Percentiles rank a stretch among this genome's conserved stretches.
These are phyloP conservation scores for Colletotrichum destructivum DNA, from an alignment of 2,329 filamentous ascomycete genomes.

Conservation along the genomic window DNA sequence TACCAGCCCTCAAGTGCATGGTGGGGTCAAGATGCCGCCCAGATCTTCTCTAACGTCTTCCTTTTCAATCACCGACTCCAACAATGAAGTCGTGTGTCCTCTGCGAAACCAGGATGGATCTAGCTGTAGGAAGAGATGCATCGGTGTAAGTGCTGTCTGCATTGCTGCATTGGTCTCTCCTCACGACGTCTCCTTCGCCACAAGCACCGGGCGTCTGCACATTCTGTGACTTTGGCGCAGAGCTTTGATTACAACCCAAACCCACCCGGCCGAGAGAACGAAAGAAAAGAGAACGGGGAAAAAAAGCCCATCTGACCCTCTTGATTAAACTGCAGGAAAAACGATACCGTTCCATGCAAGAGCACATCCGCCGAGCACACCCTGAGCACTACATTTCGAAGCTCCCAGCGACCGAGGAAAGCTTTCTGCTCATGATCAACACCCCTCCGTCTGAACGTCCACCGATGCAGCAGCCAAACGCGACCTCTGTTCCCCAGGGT, in stretches of 20 bases:
- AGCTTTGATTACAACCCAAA: slow-evolving; percentile 33
- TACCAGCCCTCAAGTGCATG: slow-evolving; percentile 59
- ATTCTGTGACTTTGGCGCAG: slow-evolving; percentile 23
- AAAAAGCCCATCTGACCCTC: slow-evolving; percentile 45
- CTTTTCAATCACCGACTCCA: slow-evolving; percentile 92
- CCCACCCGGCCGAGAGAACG: slow-evolving; percentile 18
- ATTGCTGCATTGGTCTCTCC: slow-evolving; percentile 10
- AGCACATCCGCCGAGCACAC: slow-evolving; percentile 97
- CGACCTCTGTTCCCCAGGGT: slow-evolving; percentile 44
- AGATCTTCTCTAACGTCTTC: slow-evolving; percentile 89
- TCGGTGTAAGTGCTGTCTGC: slow-evolving; percentile 83
- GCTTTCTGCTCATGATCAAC: slow-evolving; percentile 96
- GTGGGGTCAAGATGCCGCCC: slow-evolving; percentile 86
- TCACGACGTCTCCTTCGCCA: slow-evolving; percentile 32
- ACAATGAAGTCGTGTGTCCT: slow-evolving; percentile 97
- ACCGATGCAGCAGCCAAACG: slow-evolving; percentile 52
- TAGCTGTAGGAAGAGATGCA: slow-evolving; percentile 96
- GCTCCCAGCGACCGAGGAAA: slow-evolving; percentile 97
- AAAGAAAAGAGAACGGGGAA: slow-evolving; percentile 7
- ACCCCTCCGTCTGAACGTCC: slow-evolving; percentile 76
- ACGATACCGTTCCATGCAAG: slow-evolving; percentile 98
- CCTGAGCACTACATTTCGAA: slow-evolving; percentile 98
- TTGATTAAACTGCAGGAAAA: slow-evolving; percentile 78
- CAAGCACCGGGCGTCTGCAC: slow-evolving; percentile 16
- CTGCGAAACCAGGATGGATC: slow-evolving; percentile 96